phyloP scores from a whole-genome alignment of 73 alveolate genomes.

The Stentor roeselii region DNA sequence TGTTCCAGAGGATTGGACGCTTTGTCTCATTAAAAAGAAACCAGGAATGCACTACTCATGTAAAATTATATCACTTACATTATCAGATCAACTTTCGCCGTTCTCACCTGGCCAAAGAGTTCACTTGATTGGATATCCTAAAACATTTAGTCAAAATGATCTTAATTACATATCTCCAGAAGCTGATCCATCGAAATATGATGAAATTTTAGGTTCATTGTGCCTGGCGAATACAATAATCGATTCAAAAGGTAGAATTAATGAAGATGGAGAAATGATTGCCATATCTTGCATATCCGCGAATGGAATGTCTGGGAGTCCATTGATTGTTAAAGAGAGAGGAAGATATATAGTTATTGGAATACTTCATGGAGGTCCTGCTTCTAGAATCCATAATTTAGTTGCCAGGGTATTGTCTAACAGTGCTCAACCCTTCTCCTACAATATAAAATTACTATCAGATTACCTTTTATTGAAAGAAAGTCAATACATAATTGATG shows the following conservation, averaged over 20 bases:
- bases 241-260: background rate
- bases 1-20: background rate
- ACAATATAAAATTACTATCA: too few relatives aligned
- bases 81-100: background rate
- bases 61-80: background rate
- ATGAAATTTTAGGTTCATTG: background rate
- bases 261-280: background rate
- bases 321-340: background rate
- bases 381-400: background rate
- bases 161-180: background rate
- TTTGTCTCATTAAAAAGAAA: background rate
- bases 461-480: too few relatives aligned
- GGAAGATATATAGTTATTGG: background rate
- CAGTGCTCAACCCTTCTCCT: background rate
- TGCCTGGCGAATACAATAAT: background rate
- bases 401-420: background rate
- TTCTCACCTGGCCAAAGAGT: background rate
- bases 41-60: background rate
- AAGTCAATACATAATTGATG: background rate
- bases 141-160: background rate
- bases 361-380: background rate
- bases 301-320: background rate
- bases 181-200: background rate
- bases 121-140: background rate
- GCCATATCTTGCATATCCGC: background rate